These are phyloP conservation scores for Acidiella bohemica DNA, from an alignment of 495 filamentous ascomycete species.

Conservation along the genomic window DNA sequence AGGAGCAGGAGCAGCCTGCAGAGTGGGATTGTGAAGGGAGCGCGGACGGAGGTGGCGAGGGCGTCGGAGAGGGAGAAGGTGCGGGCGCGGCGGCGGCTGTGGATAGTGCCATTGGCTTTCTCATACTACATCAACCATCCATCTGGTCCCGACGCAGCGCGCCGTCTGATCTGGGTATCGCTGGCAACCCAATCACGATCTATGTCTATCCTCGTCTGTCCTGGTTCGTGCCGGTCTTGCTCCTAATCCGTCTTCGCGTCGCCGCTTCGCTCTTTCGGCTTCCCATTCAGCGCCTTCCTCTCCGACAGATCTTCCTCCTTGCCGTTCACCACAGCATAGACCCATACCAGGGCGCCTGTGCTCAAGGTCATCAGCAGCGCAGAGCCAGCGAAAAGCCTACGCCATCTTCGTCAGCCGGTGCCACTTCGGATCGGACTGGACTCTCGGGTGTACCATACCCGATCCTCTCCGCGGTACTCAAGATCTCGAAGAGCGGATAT, in stretches of 20 bases:
- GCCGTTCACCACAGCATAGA: slow-evolving; percentile 60
- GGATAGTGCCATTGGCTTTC: neutral
- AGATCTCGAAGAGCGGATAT: slow-evolving; percentile 64
- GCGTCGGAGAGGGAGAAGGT: slow-evolving; percentile 1
- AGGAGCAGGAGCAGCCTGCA: slow-evolving; percentile 34
- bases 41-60: slow-evolving; percentile 22
- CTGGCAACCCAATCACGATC: neutral
- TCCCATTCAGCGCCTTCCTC: slow-evolving; percentile 1
- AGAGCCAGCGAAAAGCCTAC: slow-evolving; percentile 49
- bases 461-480: slow-evolving; percentile 47
- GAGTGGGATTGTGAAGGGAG: slow-evolving; percentile 34
- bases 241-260: slow-evolving; percentile 6
- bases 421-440: neutral
- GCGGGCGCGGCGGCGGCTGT: neutral
- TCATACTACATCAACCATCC: too few relatives aligned
- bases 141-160: too few relatives aligned
- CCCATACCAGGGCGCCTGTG: slow-evolving; percentile 50
- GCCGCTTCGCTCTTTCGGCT: slow-evolving; percentile 5
- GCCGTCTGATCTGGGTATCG: too few relatives aligned
- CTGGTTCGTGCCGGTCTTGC: too few relatives aligned
- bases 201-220: neutral
- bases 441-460: slow-evolving; percentile 22
- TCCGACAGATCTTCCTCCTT: slow-evolving; percentile 8
- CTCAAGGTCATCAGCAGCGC: slow-evolving; percentile 59
- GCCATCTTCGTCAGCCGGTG: neutral